Percentiles rank a stretch among this genome's conserved stretches.
These are phyloP conservation scores for Mycosphaerelloides madeirae DNA, from an alignment of 2,329 filamentous ascomycete genomes.

Conservation along the genomic window DNA sequence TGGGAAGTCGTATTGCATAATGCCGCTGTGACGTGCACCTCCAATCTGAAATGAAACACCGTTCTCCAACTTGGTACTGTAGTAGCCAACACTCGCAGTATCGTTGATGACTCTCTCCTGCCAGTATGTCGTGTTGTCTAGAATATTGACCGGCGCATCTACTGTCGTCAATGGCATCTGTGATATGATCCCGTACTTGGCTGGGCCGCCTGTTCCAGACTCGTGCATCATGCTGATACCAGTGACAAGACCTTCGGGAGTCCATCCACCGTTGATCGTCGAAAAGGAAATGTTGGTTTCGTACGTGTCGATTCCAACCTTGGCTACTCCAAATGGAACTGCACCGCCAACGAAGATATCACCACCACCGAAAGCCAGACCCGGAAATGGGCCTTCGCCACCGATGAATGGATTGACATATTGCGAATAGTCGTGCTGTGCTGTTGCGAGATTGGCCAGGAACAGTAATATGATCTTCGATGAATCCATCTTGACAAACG, in stretches of 20 bases:
- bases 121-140: slow-evolving; percentile 40
- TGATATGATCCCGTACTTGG: slow-evolving; percentile 63
- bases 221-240: slow-evolving; percentile 54
- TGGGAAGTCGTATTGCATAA: slow-evolving; percentile 60
- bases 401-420: slow-evolving; percentile 51
- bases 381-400: slow-evolving; percentile 43
- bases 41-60: slow-evolving; percentile 55
- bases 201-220: slow-evolving; percentile 62
- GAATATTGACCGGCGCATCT: slow-evolving; percentile 32
- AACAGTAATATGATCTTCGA: neutral
- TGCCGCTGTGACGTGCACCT: slow-evolving; percentile 53
- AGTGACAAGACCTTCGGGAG: slow-evolving; percentile 27
- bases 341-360: slow-evolving; percentile 42
- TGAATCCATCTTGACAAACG: neutral
- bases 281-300: slow-evolving; percentile 29
- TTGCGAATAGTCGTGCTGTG: slow-evolving; percentile 34
- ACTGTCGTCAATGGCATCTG: slow-evolving; percentile 48
- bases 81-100: slow-evolving; percentile 56
- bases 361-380: slow-evolving; percentile 42
- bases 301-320: slow-evolving; percentile 41
- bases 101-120: slow-evolving; percentile 34
- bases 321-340: slow-evolving; percentile 41
- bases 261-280: slow-evolving; percentile 42
- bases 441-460: neutral
- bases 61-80: slow-evolving; percentile 52